A percentile compares a stretch with the other conserved stretches of the same genome.
Evolutionary conservation across 139 green algal species (phyloP).

Genomic region (Spirogloea muscicola): DNA sequence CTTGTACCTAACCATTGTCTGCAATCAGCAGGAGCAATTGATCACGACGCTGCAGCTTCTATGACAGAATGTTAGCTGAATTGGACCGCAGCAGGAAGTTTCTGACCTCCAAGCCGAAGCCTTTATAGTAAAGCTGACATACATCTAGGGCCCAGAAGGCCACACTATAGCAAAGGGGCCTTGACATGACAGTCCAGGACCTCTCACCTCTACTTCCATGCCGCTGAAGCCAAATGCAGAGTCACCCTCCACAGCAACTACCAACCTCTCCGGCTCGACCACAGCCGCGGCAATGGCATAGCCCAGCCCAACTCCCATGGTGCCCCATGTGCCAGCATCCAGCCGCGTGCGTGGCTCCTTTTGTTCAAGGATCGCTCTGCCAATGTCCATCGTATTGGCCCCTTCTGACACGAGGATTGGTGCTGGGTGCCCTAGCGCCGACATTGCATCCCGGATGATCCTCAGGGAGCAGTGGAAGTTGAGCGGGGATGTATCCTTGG

Average conservation of each 20-base stretch:
- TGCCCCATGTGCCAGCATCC: conserved; percentile 78
- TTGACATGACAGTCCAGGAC: background rate
- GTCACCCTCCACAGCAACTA: conserved; percentile 76
- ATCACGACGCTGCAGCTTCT: too few relatives aligned
- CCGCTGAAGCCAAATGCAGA: conserved; percentile 78
- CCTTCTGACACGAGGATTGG: conserved; percentile 24
- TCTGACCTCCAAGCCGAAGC: background rate
- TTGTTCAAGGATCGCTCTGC: conserved; percentile 19
- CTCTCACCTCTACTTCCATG: conserved; percentile 67
- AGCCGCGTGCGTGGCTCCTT: conserved; percentile 60
- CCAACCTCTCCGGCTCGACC: conserved; percentile 48
- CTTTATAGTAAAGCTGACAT: background rate
- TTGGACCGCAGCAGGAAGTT: too few relatives aligned
- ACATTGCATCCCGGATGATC: conserved; percentile 52
- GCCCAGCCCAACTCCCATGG: conserved; percentile 78
- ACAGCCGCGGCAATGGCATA: conserved; percentile 60
- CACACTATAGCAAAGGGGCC: background rate
- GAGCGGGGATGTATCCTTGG: conserved; percentile 48
- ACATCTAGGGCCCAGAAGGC: background rate
- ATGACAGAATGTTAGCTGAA: too few relatives aligned
- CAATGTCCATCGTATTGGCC: conserved; percentile 82
- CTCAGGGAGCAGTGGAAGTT: conserved; percentile 62
- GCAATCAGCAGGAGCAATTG: conserved; percentile 8
- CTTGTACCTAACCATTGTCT: conserved; percentile 61
- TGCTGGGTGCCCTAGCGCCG: background rate